Evolutionary conservation across 129 eudicot species (phyloP).

Genomic region (Chrysanthemum lavandulifolium): DNA sequence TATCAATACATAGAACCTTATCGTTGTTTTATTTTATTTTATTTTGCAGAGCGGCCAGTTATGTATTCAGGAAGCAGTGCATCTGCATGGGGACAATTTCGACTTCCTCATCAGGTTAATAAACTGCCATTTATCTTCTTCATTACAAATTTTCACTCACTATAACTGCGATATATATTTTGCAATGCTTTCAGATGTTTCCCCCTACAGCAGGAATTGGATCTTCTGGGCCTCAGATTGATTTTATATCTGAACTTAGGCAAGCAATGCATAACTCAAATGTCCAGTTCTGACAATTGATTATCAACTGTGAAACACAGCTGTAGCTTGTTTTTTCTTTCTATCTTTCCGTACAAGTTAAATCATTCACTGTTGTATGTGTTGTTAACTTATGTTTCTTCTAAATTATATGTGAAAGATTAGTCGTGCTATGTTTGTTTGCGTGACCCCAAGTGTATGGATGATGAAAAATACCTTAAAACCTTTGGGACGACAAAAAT

Average conservation of each 20-base stretch:
- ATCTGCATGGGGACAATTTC: slow-evolving; percentile 74
- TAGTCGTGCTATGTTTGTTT: slow-evolving; percentile 13
- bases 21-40: not conserved
- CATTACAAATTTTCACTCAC: not conserved
- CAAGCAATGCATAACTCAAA: slow-evolving; percentile 70
- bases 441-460: not conserved
- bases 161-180: not conserved
- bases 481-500: too few species aligned
- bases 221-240: slow-evolving; percentile 53
- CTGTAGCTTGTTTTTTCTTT: slow-evolving; percentile 17
- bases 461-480: too few species aligned
- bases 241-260: slow-evolving; percentile 67
- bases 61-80: slow-evolving; percentile 62
- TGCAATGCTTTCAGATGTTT: slow-evolving; percentile 39
- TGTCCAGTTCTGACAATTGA: slow-evolving; percentile 43
- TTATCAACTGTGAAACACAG: slow-evolving; percentile 14
- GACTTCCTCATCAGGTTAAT: slow-evolving; percentile 84
- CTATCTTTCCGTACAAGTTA: slow-evolving; percentile 24
- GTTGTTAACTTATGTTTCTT: slow-evolving; percentile 23
- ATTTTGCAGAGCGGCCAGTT: slow-evolving; percentile 68
- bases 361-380: slow-evolving; percentile 43
- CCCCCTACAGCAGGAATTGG: slow-evolving; percentile 35
- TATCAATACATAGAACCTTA: not conserved
- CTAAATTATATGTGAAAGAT: slow-evolving; percentile 5
- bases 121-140: not conserved